Conservation (phyloP, 345 rosid species). For the Eucalyptus curtisii region DNA sequence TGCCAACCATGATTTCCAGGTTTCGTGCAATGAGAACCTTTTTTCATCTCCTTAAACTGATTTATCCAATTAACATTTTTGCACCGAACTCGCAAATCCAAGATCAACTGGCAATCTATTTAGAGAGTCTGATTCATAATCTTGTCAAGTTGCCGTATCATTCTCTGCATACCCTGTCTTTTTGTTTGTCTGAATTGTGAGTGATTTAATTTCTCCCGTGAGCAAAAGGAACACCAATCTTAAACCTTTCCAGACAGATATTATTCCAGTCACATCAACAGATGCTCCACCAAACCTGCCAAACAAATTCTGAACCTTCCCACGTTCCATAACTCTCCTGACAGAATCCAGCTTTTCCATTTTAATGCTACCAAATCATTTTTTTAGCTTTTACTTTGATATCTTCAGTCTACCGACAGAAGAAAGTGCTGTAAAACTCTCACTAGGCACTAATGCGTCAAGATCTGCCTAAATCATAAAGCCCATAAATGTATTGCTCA, state of each 20-base stretch:
- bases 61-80: neutral
- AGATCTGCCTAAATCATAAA: neutral
- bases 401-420: neutral
- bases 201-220: neutral
- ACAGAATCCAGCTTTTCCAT: neutral
- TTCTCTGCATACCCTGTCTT: neutral
- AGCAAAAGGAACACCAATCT: neutral
- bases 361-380: neutral
- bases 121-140: neutral
- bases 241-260: neutral
- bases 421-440: neutral
- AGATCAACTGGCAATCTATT: neutral
- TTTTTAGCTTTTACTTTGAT: neutral
- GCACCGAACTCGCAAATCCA: neutral
- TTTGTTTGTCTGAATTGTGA: neutral
- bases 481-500: neutral
- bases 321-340: neutral
- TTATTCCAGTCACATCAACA: neutral
- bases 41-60: neutral
- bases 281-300: neutral
- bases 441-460: neutral
- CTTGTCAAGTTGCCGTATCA: neutral
- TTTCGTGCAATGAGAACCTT: neutral
- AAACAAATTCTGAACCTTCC: neutral
- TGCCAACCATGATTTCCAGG: neutral